Evolutionary conservation across 2,329 filamentous ascomycete genomes (phyloP), one percentile per base, ranked within the genome.

Genomic region (Colletotrichum tropicicola): DNA sequence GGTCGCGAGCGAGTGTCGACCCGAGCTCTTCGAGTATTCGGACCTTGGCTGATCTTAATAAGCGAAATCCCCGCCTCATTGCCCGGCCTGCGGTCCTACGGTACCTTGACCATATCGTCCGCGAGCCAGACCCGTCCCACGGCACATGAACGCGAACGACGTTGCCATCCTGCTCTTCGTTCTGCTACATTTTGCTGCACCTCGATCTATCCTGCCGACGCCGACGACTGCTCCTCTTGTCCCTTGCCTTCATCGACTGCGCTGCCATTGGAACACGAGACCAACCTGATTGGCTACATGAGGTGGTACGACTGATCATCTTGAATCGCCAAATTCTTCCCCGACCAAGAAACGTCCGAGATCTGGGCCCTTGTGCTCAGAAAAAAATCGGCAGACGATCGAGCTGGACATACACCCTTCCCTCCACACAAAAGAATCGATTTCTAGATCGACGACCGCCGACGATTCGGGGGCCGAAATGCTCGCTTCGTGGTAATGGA

Each of bases 381-480:
- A 12, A 23, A 35, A n/a, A 30, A 30, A 45, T 25, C 62, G 44
- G 28, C 48, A 51, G 30, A 39, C 57, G 35, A 49, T 44, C 17
- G 51, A 47, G 37, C 43, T 44, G 35, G 32, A 41, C 15, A 55
- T 10, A 27, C 27, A 44, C 35, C 45, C 47, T 45, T n/a, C 37
- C 41, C n/a, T 49, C 44, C 49, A 30, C 21, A 49, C 32, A 49
- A 25, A 47, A 35, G 28, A 15, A 57, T 4, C 56, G 67, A 61
- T 66, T 62, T 44, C 56, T 61, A 57, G 48, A 68, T 58, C 64
- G 56, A 67, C 64, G 64, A 63, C 67, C 67, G 54, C 65, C 67
- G 65, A 68, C 43, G 15, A 28, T 55, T 65, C 69, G 75, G 49
- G 86, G 85, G 32, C 59, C 68, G 74, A 70, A 64, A 76, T 76